Evolutionary conservation across 768 basidiomycete genomes (phyloP).

Genomic region (Phylloporus scabripes): DNA sequence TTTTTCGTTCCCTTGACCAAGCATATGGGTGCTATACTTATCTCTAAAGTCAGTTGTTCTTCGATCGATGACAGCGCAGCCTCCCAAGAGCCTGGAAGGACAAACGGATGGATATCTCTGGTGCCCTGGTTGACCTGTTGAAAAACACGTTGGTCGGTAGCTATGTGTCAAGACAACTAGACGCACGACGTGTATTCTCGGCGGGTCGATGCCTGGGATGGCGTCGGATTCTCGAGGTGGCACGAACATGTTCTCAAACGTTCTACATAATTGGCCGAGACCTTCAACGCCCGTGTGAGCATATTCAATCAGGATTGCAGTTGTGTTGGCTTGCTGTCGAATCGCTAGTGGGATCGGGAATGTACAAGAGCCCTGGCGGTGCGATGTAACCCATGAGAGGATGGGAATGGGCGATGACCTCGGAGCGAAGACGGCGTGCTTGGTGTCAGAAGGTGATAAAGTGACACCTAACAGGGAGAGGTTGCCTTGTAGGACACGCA

Average conservation of each 20-base stretch:
- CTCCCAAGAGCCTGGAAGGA: slow-evolving; percentile 35
- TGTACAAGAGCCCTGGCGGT: slow-evolving; percentile 10
- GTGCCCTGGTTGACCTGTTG: slow-evolving; percentile 22
- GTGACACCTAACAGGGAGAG: slow-evolving; percentile 54
- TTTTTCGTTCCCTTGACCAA: slow-evolving; percentile 84
- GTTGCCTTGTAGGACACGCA: slow-evolving; percentile 60
- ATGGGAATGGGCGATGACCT: slow-evolving; percentile 71
- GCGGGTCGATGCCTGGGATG: slow-evolving; percentile 39
- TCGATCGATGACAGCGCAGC: slow-evolving; percentile 19
- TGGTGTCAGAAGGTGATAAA: slow-evolving; percentile 35
- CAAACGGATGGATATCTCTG: slow-evolving; percentile 31
- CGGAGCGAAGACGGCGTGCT: slow-evolving; percentile 66
- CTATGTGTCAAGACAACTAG: neutral
- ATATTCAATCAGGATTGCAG: slow-evolving; percentile 54
- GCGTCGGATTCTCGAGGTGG: slow-evolving; percentile 33
- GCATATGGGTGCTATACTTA: slow-evolving; percentile 36
- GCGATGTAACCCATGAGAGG: slow-evolving; percentile 29
- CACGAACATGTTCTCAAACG: slow-evolving; percentile 59
- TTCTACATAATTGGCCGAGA: slow-evolving; percentile 55
- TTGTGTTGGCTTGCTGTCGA: slow-evolving; percentile 15
- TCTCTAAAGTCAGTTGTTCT: slow-evolving; percentile 4
- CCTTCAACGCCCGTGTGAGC: slow-evolving; percentile 59
- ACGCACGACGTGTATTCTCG: slow-evolving; percentile 46
- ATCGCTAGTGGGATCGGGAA: slow-evolving; percentile 11
- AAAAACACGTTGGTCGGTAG: slow-evolving; percentile 14